A percentile compares a stretch with the other conserved stretches of the same genome.
These are phyloP conservation scores for Prunus yedoensis DNA, from an alignment of 331 rosid species.

Conservation along the genomic window DNA sequence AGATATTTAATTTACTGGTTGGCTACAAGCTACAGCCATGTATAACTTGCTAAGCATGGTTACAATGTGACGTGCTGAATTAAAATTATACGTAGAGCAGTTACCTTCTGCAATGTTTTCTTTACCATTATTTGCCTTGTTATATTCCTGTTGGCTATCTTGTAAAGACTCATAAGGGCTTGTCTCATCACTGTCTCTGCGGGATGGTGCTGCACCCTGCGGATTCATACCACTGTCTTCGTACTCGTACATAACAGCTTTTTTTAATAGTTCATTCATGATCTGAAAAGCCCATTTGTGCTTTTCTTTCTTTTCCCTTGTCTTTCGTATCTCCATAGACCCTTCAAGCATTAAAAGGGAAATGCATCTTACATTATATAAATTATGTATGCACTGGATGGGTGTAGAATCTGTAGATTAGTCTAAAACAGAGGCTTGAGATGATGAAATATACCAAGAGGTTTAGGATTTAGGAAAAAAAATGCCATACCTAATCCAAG, in stretches of 20 bases:
- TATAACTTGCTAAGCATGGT: too few relatives aligned
- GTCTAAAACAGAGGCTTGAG: too few relatives aligned
- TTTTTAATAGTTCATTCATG: constrained; percentile 31
- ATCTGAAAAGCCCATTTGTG: constrained; percentile 43
- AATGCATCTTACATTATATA: background rate
- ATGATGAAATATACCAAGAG: background rate
- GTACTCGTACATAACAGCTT: constrained; percentile 16
- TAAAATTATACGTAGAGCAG: too few relatives aligned
- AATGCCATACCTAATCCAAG: constrained; percentile 39
- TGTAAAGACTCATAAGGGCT: constrained; percentile 9
- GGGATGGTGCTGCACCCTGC: background rate
- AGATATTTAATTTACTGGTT: too few relatives aligned
- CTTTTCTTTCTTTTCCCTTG: constrained; percentile 36
- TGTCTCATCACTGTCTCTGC: constrained; percentile 4
- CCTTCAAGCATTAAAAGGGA: constrained; percentile 25
- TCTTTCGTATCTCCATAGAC: constrained; percentile 15
- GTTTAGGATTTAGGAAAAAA: background rate
- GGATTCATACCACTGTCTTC: constrained; percentile 30
- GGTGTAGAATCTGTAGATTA: background rate
- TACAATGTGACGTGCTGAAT: too few relatives aligned
- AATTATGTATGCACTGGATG: too few relatives aligned
- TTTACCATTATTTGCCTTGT: background rate
- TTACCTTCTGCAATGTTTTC: background rate
- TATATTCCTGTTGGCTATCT: background rate
- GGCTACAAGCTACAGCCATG: too few relatives aligned